These are phyloP conservation scores for Chaetomiaceae sp. DNA, from an alignment of 2,329 filamentous ascomycete species.

Conservation along the genomic window DNA sequence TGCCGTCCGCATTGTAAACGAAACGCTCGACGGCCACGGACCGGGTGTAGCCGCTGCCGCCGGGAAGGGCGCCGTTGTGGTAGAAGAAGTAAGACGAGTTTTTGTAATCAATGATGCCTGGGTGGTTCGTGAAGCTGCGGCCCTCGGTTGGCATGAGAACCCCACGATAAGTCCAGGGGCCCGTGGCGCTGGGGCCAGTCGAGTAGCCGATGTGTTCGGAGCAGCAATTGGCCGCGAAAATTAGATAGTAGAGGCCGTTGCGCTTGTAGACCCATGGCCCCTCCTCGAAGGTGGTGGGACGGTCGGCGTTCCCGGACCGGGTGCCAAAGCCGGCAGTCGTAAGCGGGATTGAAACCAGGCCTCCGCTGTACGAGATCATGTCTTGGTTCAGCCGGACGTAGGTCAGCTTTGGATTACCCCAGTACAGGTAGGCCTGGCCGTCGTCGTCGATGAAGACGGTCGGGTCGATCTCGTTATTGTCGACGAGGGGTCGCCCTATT, in stretches of 20 bases:
- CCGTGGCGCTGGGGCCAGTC: neutral
- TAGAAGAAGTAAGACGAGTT: neutral
- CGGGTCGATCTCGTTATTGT: slow-evolving; percentile 3
- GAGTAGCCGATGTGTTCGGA: neutral
- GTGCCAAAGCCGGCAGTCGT: neutral
- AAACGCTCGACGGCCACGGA: neutral
- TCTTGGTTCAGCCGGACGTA: neutral
- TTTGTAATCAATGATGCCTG: neutral
- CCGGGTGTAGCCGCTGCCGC: neutral
- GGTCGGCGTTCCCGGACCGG: neutral
- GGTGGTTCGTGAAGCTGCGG: slow-evolving; percentile 4
- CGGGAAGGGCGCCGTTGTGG: neutral
- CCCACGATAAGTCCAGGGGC: neutral
- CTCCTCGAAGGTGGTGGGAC: neutral
- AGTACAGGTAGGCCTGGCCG: slow-evolving; percentile 1
- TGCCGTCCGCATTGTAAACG: neutral
- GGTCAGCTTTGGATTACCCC: neutral
- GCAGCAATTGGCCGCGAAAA: neutral
- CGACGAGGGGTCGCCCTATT: neutral
- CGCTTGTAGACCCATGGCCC: slow-evolving; percentile 2
- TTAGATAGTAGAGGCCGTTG: neutral
- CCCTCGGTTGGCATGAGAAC: neutral
- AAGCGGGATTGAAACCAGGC: neutral
- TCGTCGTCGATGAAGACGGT: slow-evolving; percentile 5
- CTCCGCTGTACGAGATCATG: neutral